These are phyloP conservation scores for Aquilaria yunnanensis DNA, from an alignment of 345 rosid genomes.

Conservation along the genomic window DNA sequence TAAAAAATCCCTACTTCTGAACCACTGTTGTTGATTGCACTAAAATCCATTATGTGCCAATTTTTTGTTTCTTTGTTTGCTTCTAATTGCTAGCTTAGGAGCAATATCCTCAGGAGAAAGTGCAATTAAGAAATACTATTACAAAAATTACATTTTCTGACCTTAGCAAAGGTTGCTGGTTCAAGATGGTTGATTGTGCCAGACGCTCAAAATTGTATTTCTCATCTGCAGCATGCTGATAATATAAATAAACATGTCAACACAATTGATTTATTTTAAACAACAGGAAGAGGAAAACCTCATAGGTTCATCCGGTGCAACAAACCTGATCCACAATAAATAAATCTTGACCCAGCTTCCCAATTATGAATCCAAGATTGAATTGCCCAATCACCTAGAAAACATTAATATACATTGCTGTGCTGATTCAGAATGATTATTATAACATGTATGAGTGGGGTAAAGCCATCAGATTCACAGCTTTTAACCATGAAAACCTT, in stretches of 20 bases:
- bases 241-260: conserved; percentile 23
- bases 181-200: conserved; percentile 78
- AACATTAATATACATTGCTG: conserved; percentile 9
- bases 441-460: conserved; percentile 2
- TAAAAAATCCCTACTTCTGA: no score
- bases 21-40: no score
- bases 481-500: not conserved
- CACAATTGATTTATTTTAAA: conserved; percentile 2
- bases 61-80: no score
- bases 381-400: conserved; percentile 90
- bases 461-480: conserved; percentile 4
- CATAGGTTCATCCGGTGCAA: conserved; percentile 3
- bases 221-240: conserved; percentile 99
- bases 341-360: conserved; percentile 79
- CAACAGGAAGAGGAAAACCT: conserved; percentile 3
- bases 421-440: conserved; percentile 3
- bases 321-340: conserved; percentile 97
- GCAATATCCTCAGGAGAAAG: no score
- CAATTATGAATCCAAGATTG: conserved; percentile 96
- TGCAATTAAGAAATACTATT: no score
- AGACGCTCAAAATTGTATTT: conserved; percentile 88
- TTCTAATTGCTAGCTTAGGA: no score
- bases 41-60: no score
- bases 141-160: conserved; percentile 22
- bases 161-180: conserved; percentile 94